Conservation (phyloP, 108 stramenopile genomes). For the Nitzschia putrida region DNA sequence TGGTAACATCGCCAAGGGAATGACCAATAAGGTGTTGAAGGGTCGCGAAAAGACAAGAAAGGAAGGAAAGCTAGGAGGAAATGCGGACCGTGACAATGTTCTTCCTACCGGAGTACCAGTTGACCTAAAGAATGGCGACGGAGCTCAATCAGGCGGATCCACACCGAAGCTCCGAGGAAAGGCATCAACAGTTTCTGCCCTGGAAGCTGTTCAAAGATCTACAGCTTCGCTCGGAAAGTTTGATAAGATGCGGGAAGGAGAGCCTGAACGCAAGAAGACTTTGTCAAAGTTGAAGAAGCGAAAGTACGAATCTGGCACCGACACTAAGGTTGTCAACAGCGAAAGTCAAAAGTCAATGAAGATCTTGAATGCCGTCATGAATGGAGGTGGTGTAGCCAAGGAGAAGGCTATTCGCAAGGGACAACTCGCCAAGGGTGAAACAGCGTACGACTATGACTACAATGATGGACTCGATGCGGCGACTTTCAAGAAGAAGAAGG, state of each 20-base stretch:
- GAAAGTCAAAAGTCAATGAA: constrained; percentile 72
- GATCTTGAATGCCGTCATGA: constrained; percentile 76
- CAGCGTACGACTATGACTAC: constrained; percentile 88
- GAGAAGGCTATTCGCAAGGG: constrained; percentile 74
- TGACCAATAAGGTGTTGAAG: constrained; percentile 62
- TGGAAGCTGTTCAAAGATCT: constrained; percentile 75
- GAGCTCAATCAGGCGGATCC: constrained; percentile 8
- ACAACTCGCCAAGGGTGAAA: constrained; percentile 79
- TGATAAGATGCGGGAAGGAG: constrained; percentile 80
- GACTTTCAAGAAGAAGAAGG: constrained; percentile 89
- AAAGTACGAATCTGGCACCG: constrained; percentile 60
- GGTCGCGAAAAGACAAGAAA: constrained; percentile 48
- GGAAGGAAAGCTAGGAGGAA: constrained; percentile 54
- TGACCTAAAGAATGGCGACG: constrained; percentile 55
- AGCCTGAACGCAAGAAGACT: constrained; percentile 73
- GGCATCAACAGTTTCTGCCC: constrained; percentile 61
- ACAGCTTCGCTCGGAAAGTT: constrained; percentile 86
- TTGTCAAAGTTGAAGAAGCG: constrained; percentile 59
- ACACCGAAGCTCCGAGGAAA: constrained; percentile 59
- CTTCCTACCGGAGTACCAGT: constrained; percentile 75
- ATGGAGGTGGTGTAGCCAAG: constrained; percentile 73
- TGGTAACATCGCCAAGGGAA: constrained; percentile 69
- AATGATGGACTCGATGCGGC: constrained; percentile 81
- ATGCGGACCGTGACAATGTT: constrained; percentile 37
- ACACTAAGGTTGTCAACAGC: constrained; percentile 48